These are phyloP conservation scores for Penicillium sp. DNA, from an alignment of 2,329 filamentous ascomycete species.

Conservation along the genomic window DNA sequence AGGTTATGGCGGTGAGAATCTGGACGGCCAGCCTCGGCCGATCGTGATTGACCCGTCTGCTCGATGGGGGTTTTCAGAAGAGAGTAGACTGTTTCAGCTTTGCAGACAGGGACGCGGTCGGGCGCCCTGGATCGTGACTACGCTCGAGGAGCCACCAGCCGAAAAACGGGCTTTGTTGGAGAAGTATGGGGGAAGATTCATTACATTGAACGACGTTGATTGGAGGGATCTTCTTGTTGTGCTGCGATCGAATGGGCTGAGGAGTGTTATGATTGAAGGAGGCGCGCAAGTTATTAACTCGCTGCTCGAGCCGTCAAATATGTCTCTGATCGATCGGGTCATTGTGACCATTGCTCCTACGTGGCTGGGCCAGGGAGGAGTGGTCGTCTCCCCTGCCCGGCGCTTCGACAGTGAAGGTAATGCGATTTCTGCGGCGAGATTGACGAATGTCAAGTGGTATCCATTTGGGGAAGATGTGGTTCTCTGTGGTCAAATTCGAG, in stretches of 20 bases:
- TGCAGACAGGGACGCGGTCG: constrained; percentile 60
- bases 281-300: constrained; percentile 77
- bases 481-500: constrained; percentile 60
- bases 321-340: constrained; percentile 63
- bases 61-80: constrained; percentile 60
- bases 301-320: constrained; percentile 57
- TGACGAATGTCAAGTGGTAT: constrained; percentile 63
- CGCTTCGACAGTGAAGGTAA: constrained; percentile 48
- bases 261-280: constrained; percentile 86
- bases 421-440: constrained; percentile 57
- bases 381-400: constrained; percentile 67
- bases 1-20: constrained; percentile 48
- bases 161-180: constrained; percentile 23
- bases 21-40: constrained; percentile 65
- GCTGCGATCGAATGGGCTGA: constrained; percentile 55
- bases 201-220: constrained; percentile 32
- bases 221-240: constrained; percentile 60
- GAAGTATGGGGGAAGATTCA: constrained; percentile 30
- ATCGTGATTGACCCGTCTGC: constrained; percentile 72
- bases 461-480: constrained; percentile 77
- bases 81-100: constrained; percentile 62
- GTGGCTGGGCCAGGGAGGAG: constrained; percentile 76
- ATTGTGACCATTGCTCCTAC: constrained; percentile 85
- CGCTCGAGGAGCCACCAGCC: constrained; percentile 10
- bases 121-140: constrained; percentile 64